These are phyloP conservation scores for Pleurozium schreberi DNA, from an alignment of 225 moss, liverwort and hornwort genomes.

Conservation along the genomic window DNA sequence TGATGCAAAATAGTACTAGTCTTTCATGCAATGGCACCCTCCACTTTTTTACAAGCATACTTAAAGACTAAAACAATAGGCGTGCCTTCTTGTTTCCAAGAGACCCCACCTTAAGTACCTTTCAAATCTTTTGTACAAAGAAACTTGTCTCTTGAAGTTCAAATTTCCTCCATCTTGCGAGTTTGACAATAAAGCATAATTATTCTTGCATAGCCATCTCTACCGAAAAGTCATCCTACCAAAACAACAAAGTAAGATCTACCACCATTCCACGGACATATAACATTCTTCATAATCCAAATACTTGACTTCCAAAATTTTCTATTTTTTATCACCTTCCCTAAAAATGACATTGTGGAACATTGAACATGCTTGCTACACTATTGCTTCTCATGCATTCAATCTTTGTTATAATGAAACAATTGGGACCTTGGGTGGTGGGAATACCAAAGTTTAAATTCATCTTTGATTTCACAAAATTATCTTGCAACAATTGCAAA, in stretches of 20 bases:
- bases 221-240: background rate
- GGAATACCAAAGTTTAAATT: background rate
- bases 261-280: no score
- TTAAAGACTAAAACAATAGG: background rate
- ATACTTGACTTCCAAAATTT: background rate
- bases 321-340: no score
- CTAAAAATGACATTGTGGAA: background rate
- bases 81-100: background rate
- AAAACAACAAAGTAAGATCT: background rate
- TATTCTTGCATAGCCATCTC: background rate
- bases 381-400: background rate
- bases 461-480: background rate
- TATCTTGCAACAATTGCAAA: background rate
- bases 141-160: background rate
- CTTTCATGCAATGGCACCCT: no score
- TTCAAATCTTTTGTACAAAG: background rate
- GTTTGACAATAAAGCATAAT: fast-evolving
- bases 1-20: no score
- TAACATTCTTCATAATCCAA: background rate
- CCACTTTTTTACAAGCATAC: background rate
- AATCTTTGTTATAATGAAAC: background rate
- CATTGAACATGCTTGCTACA: no score
- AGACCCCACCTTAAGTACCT: background rate
- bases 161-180: background rate
- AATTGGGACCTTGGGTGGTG: background rate